These are phyloP conservation scores for Pseudognaphalium luteoalbum DNA, from an alignment of 129 eudicot genomes.

Conservation along the genomic window DNA sequence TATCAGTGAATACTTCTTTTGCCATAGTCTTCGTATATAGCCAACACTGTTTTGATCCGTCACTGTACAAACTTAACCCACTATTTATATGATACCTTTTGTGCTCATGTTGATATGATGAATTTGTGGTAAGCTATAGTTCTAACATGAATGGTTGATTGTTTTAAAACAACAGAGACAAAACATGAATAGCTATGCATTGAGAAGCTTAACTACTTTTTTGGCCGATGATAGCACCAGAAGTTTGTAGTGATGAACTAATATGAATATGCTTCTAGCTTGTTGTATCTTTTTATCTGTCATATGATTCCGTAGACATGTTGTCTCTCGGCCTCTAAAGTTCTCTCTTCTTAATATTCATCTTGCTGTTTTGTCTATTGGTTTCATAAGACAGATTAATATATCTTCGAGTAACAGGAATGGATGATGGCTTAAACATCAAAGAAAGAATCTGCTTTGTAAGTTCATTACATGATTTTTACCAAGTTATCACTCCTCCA, in stretches of 20 bases:
- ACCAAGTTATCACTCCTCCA: conserved; percentile 5
- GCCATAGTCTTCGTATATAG: not conserved
- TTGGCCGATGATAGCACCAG: not conserved
- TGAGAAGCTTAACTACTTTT: conserved; percentile 4
- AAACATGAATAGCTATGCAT: not conserved
- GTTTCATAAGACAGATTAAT: conserved; percentile 54
- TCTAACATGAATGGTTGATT: not conserved
- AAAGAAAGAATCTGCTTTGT: conserved; percentile 84
- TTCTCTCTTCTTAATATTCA: not conserved
- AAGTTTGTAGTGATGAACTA: not conserved
- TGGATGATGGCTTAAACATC: conserved; percentile 90
- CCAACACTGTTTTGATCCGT: too few species aligned
- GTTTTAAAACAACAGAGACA: conserved; percentile 2
- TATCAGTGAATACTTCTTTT: not conserved
- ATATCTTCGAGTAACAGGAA: conserved; percentile 83
- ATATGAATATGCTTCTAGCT: not conserved
- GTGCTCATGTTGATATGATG: not conserved
- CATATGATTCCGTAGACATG: conserved; percentile 2
- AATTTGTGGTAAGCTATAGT: conserved; percentile 5
- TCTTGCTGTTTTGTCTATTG: conserved; percentile 1
- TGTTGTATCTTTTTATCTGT: conserved; percentile 7
- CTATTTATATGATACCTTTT: not conserved
- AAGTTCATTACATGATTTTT: conserved; percentile 37
- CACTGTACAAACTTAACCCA: too few species aligned
- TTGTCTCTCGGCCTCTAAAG: conserved; percentile 17